Conservation (phyloP, 805 yeast species). For the Pichia membranifaciens region DNA sequence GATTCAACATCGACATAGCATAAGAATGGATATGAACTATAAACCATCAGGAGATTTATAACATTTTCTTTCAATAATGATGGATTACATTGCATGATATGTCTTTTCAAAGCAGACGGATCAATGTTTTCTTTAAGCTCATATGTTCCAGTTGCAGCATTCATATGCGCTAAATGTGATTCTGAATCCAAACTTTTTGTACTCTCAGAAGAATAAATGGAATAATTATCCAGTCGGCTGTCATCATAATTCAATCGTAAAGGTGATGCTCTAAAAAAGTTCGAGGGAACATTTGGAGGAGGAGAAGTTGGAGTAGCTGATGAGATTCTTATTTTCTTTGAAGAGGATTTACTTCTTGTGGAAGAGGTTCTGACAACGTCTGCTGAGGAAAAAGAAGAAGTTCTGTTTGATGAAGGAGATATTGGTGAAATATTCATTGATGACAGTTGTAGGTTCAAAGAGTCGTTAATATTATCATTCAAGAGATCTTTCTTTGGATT, state of each 20-base stretch:
- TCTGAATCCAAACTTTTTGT: slow-evolving; percentile 6
- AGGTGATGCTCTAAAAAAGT: background rate
- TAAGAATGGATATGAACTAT: slow-evolving; percentile 30
- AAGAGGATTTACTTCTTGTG: background rate
- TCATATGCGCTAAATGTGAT: slow-evolving; percentile 6
- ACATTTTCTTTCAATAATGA: slow-evolving; percentile 17
- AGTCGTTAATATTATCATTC: background rate
- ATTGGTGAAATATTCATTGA: slow-evolving; percentile 5
- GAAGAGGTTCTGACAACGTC: background rate
- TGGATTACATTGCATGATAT: background rate
- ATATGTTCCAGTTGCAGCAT: background rate
- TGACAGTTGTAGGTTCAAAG: background rate
- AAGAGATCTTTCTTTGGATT: background rate
- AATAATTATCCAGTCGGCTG: slow-evolving; percentile 2
- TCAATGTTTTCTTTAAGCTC: background rate
- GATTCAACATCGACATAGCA: slow-evolving; percentile 20
- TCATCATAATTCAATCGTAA: slow-evolving; percentile 5
- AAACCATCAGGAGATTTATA: slow-evolving; percentile 28
- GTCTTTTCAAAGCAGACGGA: background rate
- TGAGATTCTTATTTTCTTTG: background rate
- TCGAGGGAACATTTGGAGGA: background rate
- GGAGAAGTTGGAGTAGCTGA: background rate
- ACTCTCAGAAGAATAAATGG: slow-evolving; percentile 5
- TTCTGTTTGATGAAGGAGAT: slow-evolving; percentile 3
- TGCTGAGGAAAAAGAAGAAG: slow-evolving; percentile 3